Conservation (phyloP, 371 early-diverging fungal species). For the Sporodiniella umbellata region DNA sequence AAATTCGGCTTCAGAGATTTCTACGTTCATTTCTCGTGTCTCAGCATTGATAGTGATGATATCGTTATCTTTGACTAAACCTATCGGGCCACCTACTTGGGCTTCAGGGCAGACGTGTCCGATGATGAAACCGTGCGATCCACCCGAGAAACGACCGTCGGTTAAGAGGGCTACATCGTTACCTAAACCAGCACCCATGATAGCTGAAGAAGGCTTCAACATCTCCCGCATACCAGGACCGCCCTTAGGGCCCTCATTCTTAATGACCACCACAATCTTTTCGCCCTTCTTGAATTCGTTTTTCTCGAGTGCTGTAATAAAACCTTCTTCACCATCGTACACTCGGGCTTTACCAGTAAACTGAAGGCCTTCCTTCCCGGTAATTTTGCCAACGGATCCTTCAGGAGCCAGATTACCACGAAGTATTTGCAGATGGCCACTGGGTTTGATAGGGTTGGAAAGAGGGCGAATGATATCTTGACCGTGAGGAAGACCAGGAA, state of each 20-base stretch:
- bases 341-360: constrained; percentile 88
- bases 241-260: constrained; percentile 86
- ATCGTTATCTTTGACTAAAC: constrained; percentile 85
- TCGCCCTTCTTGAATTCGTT: constrained; percentile 75
- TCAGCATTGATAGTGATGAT: constrained; percentile 82
- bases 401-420: constrained; percentile 95
- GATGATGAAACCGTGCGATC: constrained; percentile 94
- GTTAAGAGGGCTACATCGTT: constrained; percentile 93
- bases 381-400: constrained; percentile 97
- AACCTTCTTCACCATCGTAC: constrained; percentile 88
- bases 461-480: constrained; percentile 88
- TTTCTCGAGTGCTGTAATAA: constrained; percentile 82
- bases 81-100: constrained; percentile 94
- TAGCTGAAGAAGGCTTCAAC: constrained; percentile 93
- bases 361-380: constrained; percentile 92
- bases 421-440: constrained; percentile 93
- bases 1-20: constrained; percentile 75
- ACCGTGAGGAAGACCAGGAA: constrained; percentile 67
- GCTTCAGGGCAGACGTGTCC: constrained; percentile 98
- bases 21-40: constrained; percentile 61
- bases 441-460: constrained; percentile 85
- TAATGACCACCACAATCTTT: constrained; percentile 70
- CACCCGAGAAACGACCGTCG: constrained; percentile 97
- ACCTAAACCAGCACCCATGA: constrained; percentile 98
- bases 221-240: constrained; percentile 93